Evolutionary conservation across 2,329 filamentous ascomycete genomes (phyloP), one percentile per base, ranked within the genome.

Genomic region (Botryotinia convoluta): DNA sequence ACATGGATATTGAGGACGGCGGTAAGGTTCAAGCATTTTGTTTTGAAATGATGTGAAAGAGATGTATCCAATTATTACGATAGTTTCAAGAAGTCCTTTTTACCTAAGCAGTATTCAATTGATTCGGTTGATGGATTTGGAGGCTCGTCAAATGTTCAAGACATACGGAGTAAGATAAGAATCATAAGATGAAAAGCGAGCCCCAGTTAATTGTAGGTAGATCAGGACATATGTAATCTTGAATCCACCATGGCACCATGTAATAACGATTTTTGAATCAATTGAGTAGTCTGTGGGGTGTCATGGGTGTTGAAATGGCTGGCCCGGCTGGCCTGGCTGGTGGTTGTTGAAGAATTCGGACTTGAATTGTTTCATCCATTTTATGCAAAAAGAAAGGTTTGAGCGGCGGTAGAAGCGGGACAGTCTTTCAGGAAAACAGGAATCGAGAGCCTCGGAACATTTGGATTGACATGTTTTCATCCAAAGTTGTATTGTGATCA

Each of bases 321-420:
- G 18, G 54, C 8, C 54, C n/a, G 35, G 59, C 59, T 44, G 16
- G 42, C 16, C 42, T 42, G 42, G 42, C 42, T 37, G 59, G 22
- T n/a, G 4, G 61, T 42, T 10, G 37, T 16, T 65, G 44, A 65
- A 51, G 44, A 65, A 65, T 51, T 48, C 26, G 14, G 63, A 51
- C 18, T 65, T 48, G 63, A 48, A n/a, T 37, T 65, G 63, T 65
- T 65, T 65, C 63, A 65, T 65, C 29, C 42, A 37, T 48, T 22
- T 37, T 65, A 37, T 65, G 44, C 44, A 65, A 51, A 48, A 48
- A 26, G 63, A 32, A 45, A 37, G 64, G 32, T 51, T 67, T 68
- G 64, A 54, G 44, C 44, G 45, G 45, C 44, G 35, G 64, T 35
- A 54, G 45, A 54, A 54, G 64, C 64, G 64, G 64, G 32, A 54